Conservation (phyloP, 306 rosid genomes). For the Mucuna pruriens region DNA sequence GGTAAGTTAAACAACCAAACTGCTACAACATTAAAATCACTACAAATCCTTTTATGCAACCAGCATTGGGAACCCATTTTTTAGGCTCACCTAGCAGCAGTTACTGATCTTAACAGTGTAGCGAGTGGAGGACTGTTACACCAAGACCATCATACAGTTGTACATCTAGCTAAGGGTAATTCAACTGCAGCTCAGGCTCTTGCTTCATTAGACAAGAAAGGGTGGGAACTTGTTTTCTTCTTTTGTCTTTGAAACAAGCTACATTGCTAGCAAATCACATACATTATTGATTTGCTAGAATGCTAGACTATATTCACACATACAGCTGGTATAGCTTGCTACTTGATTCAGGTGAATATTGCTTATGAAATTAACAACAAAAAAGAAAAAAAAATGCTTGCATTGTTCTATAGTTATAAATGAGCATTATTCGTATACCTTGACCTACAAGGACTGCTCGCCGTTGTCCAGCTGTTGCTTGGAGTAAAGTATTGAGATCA, state of each 20-base stretch:
- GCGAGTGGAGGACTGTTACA: background rate
- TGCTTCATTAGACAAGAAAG: background rate
- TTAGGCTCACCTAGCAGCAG: background rate
- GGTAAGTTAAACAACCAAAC: background rate
- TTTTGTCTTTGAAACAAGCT: background rate
- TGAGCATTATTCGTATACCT: slow-evolving; percentile 55
- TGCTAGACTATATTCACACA: slow-evolving; percentile 4
- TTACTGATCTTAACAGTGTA: background rate
- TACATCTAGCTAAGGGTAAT: background rate
- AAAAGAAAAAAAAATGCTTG: background rate
- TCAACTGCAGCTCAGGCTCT: background rate
- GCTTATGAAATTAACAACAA: slow-evolving; percentile 1
- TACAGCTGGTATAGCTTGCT: background rate
- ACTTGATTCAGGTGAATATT: background rate
- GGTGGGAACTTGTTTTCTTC: background rate
- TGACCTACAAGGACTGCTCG: slow-evolving; percentile 89
- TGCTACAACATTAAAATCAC: background rate
- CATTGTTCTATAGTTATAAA: slow-evolving; percentile 17
- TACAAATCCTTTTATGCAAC: background rate
- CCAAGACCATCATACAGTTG: background rate
- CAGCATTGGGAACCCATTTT: background rate
- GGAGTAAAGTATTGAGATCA: slow-evolving; percentile 89
- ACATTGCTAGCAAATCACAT: background rate
- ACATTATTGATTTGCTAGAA: background rate
- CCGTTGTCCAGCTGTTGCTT: slow-evolving; percentile 95